Base-by-base conservation (phyloP, 257 asterid genomes). In the Lantana camara region DNA sequence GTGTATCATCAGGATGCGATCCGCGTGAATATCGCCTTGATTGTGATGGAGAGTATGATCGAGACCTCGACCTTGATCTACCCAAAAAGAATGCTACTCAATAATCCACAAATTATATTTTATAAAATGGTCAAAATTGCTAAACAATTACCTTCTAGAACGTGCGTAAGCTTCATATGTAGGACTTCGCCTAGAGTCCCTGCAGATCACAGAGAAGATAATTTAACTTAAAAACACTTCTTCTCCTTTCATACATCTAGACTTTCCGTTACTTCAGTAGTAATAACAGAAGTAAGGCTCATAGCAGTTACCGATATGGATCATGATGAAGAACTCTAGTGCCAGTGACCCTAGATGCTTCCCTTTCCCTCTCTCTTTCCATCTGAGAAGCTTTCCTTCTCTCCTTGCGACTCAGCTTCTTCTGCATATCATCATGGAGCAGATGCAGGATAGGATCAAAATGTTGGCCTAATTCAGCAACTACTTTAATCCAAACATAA, bases 101-200 rank as follows among this genome's bases (percentile, higher is more conserved):
- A 68, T 47, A 65, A 64, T 37, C 22, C 15, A 23, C 57, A 62
- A 38, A 34, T 76, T 4, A 19, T n/a, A 20, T 41, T 64, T 55
- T 38, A n/a, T 41, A 47, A n/a, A n/a, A n/a, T n/a, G 48, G 48
- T 51, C 24, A 55, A 52, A 63, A 13, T 1, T 24, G 45, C 45
- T 29, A 27, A 17, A 34, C 9, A 57, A 37, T 38, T 67, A 90
- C 97, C 99, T 82, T 73, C 90, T 86, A 48, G 96, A 88, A 58
- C 91, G 97, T 37, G 95, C 68, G 76, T 94, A 88, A 64, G 97
- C 96, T 82, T 94, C 99, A 57, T 94, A 94, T 51, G 99, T 84
- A 66, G 99, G 99, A 79, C 99, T 94, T 56, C 93, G 81, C 79
- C 99, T 82, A 23, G 96, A 79, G 69, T 90, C 99, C 60, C 99